Conservation (phyloP, 805 yeast genomes). For the Tetrapisispora pingtungensis region DNA sequence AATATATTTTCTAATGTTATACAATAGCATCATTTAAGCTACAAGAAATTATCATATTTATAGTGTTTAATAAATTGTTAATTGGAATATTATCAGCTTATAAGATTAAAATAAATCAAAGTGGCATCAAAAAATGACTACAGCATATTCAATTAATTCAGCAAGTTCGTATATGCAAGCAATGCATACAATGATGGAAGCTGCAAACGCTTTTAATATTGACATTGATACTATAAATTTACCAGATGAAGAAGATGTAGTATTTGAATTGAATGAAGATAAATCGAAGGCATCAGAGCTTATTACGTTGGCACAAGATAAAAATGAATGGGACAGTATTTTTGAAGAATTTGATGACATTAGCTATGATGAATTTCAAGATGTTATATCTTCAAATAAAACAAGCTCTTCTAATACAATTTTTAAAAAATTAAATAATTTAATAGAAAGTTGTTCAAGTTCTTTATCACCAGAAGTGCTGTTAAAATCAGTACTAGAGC, state of each 20-base stretch:
- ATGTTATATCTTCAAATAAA: constrained; percentile 11
- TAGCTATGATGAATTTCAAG: constrained; percentile 17
- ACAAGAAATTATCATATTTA: too few species aligned
- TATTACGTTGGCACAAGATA: constrained; percentile 29
- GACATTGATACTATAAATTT: constrained; percentile 6
- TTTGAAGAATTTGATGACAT: constrained; percentile 29
- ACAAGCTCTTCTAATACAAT: constrained; percentile 7
- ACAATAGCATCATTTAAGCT: too few species aligned
- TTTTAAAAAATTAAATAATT: constrained; percentile 12
- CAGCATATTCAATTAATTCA: constrained; percentile 46
- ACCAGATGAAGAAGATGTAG: constrained; percentile 28
- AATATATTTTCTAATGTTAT: too few species aligned
- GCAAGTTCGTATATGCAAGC: constrained; percentile 73
- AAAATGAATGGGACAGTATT: constrained; percentile 32
- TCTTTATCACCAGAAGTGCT: constrained; percentile 30
- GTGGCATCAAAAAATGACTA: constrained; percentile 41
- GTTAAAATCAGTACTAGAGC: constrained; percentile 22
- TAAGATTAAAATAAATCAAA: too few species aligned
- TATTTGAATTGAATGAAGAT: constrained; percentile 17
- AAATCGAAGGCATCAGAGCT: constrained; percentile 24
- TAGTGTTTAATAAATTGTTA: too few species aligned
- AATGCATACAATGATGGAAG: constrained; percentile 58
- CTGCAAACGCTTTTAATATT: constrained; percentile 29
- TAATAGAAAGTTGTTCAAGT: constrained; percentile 10
- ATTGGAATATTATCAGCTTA: too few species aligned